phyloP scores from a whole-genome alignment of 352 stramenopile genomes.

The Phytophthora quininea region DNA sequence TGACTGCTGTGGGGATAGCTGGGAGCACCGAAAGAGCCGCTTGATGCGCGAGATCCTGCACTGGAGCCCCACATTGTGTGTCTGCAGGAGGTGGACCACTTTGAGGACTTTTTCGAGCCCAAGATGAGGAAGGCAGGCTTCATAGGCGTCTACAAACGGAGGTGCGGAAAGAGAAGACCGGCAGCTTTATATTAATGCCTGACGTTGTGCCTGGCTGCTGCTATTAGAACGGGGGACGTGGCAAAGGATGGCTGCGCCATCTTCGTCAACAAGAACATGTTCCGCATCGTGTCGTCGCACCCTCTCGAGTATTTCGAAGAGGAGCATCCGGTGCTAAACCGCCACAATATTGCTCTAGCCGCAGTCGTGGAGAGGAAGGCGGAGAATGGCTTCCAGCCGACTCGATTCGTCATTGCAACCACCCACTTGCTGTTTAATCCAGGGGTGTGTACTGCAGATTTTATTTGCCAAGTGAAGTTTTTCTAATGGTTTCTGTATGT shows the following conservation, averaged over 20 bases:
- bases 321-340: conserved; percentile 52
- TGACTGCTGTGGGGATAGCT: conserved; percentile 21
- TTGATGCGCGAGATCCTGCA: conserved; percentile 61
- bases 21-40: conserved; percentile 50
- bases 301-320: conserved; percentile 54
- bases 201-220: background rate
- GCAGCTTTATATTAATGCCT: background rate
- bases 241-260: conserved; percentile 74
- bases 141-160: conserved; percentile 60
- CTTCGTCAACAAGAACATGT: conserved; percentile 56
- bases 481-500: conserved; percentile 6
- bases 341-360: conserved; percentile 64
- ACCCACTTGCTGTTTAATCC: conserved; percentile 81
- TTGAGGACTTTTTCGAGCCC: conserved; percentile 71
- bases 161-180: conserved; percentile 24
- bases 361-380: conserved; percentile 46
- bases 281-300: conserved; percentile 50
- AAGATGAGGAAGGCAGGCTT: conserved; percentile 61
- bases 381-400: conserved; percentile 2
- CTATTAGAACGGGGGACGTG: conserved; percentile 58
- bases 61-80: conserved; percentile 61
- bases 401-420: conserved; percentile 62
- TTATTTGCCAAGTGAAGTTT: too few species aligned
- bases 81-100: conserved; percentile 80
- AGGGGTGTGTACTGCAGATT: conserved; percentile 33